These are phyloP conservation scores for Saccharomycopsis olivae DNA, from an alignment of 805 yeast genomes.

Conservation along the genomic window DNA sequence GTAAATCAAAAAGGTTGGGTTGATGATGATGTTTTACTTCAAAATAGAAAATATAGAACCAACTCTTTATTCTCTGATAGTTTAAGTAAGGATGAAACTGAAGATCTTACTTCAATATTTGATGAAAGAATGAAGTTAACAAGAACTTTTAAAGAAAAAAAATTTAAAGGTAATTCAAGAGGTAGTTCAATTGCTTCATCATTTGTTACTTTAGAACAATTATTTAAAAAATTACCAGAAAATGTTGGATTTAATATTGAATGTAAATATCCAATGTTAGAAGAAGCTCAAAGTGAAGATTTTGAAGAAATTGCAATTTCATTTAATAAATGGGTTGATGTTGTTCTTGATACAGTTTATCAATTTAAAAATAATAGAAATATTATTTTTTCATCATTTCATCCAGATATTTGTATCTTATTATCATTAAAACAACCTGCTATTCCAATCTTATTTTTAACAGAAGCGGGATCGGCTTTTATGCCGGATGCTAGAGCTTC, in stretches of 20 bases:
- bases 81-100: neutral
- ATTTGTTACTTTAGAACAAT: constrained; percentile 79
- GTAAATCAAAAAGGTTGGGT: neutral
- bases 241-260: constrained; percentile 91
- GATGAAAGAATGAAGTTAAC: constrained; percentile 71
- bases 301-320: constrained; percentile 80
- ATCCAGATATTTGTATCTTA: constrained; percentile 84
- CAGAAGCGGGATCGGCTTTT: constrained; percentile 74
- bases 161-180: constrained; percentile 86
- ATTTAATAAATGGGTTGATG: constrained; percentile 80
- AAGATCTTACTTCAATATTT: constrained; percentile 20
- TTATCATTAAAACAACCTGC: constrained; percentile 87
- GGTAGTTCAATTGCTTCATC: constrained; percentile 86
- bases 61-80: neutral
- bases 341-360: constrained; percentile 69
- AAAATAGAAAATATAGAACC: constrained; percentile 8
- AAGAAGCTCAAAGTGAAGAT: constrained; percentile 81
- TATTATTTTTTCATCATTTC: constrained; percentile 84
- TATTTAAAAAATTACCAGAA: constrained; percentile 70
- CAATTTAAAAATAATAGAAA: constrained; percentile 74
- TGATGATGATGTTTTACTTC: constrained; percentile 15
- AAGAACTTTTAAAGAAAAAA: constrained; percentile 76
- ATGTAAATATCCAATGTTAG: constrained; percentile 90
- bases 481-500: constrained; percentile 89
- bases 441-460: constrained; percentile 80